Base-by-base conservation (phyloP, 371 early-diverging fungal genomes). In the Dentiscutata heterogama region DNA sequence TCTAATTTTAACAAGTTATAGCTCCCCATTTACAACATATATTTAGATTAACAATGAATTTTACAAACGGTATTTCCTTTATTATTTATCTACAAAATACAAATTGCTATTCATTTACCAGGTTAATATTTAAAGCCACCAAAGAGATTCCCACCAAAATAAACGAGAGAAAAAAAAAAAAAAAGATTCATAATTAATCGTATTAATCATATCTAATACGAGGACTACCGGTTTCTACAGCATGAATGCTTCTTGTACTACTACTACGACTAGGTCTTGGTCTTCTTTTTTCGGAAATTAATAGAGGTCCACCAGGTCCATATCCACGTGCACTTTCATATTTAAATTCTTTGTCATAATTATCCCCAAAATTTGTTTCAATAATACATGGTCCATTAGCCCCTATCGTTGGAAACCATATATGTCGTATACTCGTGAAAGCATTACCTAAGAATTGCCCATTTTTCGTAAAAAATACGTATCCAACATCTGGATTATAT, bases 251-350 rank as follows among this genome's bases (percentile, higher is more conserved):
- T n/a, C 46, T 22, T 39, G 14, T 20, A 35, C 11, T 35, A 42
- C 35, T 88, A 92, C 91, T 91, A 84, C 91, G 91, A 74, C 91
- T 84, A 39, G 92, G 82, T 88, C 91, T 90, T 82, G 82, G 86
- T 14, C 92, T 92, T 80, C 88, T 70, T 35, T 2, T 42, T 1
- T 35, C 22, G 4, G 22, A 39, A 5, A 35, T 13, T 42, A 70
- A 39, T 39, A 70, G 22, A 42, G 70, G 46, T 6, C 39, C 25
- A 39, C 50, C 70, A 42, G 42, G 35, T 14, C 70, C 77, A n/a
- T n/a, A 77, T 2, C 77, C 77, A 10, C 25, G 39, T 51, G 77
- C 77, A 60, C 10, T 29, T 14, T 61, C 22, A 58, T 61, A 77
- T 0, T 93, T 90, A 87, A 94, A 90, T 10, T 88, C 90, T 81